Conservation (phyloP, 352 stramenopile genomes). For the Phytophthora cactorum region DNA sequence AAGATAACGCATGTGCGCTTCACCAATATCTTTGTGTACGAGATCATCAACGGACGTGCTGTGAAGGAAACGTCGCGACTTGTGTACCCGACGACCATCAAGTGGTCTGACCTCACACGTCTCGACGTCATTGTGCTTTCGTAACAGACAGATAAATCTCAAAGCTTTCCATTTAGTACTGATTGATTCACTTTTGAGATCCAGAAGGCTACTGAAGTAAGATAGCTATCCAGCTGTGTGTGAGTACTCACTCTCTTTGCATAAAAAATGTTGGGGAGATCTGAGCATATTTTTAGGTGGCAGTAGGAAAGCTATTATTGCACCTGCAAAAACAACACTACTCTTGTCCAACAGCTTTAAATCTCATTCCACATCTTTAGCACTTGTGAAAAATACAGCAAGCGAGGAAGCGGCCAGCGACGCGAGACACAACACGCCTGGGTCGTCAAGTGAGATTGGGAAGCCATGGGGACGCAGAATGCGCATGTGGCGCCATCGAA, state of each 20-base stretch:
- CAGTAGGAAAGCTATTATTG: conserved; percentile 1
- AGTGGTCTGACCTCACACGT: conserved; percentile 33
- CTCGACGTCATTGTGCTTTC: conserved; percentile 32
- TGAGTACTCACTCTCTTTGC: too few relatives aligned
- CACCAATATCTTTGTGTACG: conserved; percentile 49
- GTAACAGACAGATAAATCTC: conserved; percentile 4
- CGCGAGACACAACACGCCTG: not conserved
- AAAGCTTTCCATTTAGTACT: too few relatives aligned
- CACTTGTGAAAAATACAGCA: conserved; percentile 8
- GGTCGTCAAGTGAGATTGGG: not conserved
- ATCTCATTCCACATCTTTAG: not conserved
- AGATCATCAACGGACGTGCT: conserved; percentile 33
- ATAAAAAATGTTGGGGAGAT: too few relatives aligned
- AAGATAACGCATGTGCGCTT: conserved; percentile 44
- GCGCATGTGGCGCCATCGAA: conserved; percentile 24
- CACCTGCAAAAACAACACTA: not conserved
- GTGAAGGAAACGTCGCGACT: conserved; percentile 39
- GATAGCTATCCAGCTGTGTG: too few relatives aligned
- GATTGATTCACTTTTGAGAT: too few relatives aligned
- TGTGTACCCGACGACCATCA: conserved; percentile 39
- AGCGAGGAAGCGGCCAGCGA: not conserved
- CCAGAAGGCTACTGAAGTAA: too few relatives aligned
- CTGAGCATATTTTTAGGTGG: too few relatives aligned
- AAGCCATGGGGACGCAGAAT: conserved; percentile 12
- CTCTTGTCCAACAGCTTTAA: conserved; percentile 12